Evolutionary conservation across 305 asterid species (phyloP), one percentile per base, ranked within the genome.

Genomic region (Fraxinus greggii): DNA sequence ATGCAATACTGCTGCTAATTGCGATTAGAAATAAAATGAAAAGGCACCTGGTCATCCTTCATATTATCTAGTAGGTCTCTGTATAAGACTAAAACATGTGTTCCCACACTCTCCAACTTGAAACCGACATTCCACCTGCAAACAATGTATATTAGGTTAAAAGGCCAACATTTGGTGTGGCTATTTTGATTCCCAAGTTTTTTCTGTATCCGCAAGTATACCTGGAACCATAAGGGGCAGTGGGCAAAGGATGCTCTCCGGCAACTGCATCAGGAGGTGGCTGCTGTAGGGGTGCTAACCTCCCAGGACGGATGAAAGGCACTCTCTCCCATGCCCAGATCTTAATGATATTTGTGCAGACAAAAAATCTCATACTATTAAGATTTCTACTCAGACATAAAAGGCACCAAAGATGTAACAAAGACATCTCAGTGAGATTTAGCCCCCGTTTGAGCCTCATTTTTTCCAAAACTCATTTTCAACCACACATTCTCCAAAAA

Each of bases 281-380:
- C 75, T 88, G 88, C 79, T 78, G 86, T 48, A 86, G 87, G 5
- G 94, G 93, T 72, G 89, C 86, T 81, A 88, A 84, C 84, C 90
- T 89, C 79, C 93, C 93, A 38, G 93, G 92, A 51, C 91, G 93
- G 79, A 89, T 75, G 36, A 89, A 90, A 59, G 92, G 88, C 81
- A 88, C 82, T 83, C 97, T 90, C 89, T 92, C 93, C 93, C 95
- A 91, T 1, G 92, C 93, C 93, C 95, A 92, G 69, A 91, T 83
- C 95, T 89, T 80, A 83, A 59, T 51, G 42, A 86, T 35, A 80
- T 33, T 40, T 7, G 70, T n/a, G 79, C 56, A 84, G 67, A 45
- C 75, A 80, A 83, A 61, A 72, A 24, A 80, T 78, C 33, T 83
- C 82, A 77, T 32, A 29, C 61, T 59, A 36, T 73, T 32, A 32